phyloP scores from a whole-genome alignment of 768 basidiomycete species.

The Rhodosporidiobolus odoratus region DNA sequence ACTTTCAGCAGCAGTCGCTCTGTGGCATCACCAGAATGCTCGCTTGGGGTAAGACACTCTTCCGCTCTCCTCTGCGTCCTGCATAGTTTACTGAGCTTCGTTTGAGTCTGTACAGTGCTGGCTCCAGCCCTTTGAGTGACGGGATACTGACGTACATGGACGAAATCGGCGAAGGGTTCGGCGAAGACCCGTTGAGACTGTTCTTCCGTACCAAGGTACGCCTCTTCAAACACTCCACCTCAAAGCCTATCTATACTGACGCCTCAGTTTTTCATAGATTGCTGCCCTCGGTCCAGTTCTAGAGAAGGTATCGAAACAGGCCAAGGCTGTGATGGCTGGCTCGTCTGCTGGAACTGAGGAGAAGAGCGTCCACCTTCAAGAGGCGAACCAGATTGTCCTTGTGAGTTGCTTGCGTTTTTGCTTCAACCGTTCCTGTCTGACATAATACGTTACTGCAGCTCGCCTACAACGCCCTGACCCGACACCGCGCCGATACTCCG shows the following conservation, averaged over 20 bases:
- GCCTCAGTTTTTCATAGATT: constrained; percentile 45
- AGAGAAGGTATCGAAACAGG: constrained; percentile 57
- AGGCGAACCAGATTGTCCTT: constrained; percentile 65
- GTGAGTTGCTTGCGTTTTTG: constrained; percentile 50
- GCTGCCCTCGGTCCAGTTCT: constrained; percentile 64
- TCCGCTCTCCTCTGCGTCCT: background rate
- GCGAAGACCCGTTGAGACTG: constrained; percentile 71
- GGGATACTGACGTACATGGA: constrained; percentile 66
- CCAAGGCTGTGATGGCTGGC: constrained; percentile 51
- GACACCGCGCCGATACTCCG: constrained; percentile 67
- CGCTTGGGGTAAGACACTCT: constrained; percentile 43
- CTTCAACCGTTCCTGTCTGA: background rate
- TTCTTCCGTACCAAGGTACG: constrained; percentile 67
- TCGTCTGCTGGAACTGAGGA: constrained; percentile 48
- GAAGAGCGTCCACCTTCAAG: constrained; percentile 54
- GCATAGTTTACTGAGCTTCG: background rate
- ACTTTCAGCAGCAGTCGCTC: constrained; percentile 67
- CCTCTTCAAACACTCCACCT: background rate
- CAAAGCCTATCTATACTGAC: background rate
- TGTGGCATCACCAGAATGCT: constrained; percentile 58
- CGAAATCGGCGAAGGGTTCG: constrained; percentile 54
- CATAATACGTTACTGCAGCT: constrained; percentile 53
- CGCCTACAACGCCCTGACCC: constrained; percentile 64
- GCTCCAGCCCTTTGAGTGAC: constrained; percentile 57
- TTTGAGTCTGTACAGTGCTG: background rate